Evolutionary conservation across 1,284 basidiomycete species (phyloP).

Genomic region (Irpex lacteus): DNA sequence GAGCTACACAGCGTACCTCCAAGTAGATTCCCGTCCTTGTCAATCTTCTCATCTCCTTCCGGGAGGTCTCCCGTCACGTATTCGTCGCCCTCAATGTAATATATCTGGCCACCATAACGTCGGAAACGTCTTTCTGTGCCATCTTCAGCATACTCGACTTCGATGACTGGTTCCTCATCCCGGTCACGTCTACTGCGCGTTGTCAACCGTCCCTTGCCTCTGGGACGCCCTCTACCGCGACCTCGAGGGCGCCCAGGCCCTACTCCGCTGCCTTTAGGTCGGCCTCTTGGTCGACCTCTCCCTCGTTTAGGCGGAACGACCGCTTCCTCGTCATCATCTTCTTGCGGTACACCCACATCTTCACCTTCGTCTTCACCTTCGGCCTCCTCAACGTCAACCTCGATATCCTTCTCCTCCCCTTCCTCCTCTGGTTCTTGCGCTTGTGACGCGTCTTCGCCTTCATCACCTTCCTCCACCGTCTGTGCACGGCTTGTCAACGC

Average conservation of each 20-base stretch:
- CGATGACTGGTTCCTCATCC: slow-evolving; percentile 39
- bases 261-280: slow-evolving; percentile 12
- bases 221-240: slow-evolving; percentile 41
- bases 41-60: slow-evolving; percentile 91
- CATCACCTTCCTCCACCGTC: slow-evolving; percentile 17
- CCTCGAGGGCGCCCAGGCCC: slow-evolving; percentile 42
- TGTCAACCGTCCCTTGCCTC: slow-evolving; percentile 30
- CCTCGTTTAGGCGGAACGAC: slow-evolving; percentile 19
- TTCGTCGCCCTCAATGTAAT: slow-evolving; percentile 86
- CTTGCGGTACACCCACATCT: not conserved
- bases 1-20: slow-evolving; percentile 58
- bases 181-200: slow-evolving; percentile 35
- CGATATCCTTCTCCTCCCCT: slow-evolving; percentile 3
- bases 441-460: not conserved
- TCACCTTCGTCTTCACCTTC: slow-evolving; percentile 17
- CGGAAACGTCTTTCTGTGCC: slow-evolving; percentile 45
- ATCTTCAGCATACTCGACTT: slow-evolving; percentile 28
- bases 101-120: slow-evolving; percentile 73
- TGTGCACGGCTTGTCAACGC: slow-evolving; percentile 9
- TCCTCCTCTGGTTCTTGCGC: not conserved
- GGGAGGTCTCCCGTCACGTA: slow-evolving; percentile 81
- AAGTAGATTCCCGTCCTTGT: slow-evolving; percentile 78
- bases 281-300: slow-evolving; percentile 23
- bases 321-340: slow-evolving; percentile 19
- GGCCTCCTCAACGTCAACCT: slow-evolving; percentile 12